Base-by-base conservation (phyloP, 768 basidiomycete genomes). In the Collybia sordida region DNA sequence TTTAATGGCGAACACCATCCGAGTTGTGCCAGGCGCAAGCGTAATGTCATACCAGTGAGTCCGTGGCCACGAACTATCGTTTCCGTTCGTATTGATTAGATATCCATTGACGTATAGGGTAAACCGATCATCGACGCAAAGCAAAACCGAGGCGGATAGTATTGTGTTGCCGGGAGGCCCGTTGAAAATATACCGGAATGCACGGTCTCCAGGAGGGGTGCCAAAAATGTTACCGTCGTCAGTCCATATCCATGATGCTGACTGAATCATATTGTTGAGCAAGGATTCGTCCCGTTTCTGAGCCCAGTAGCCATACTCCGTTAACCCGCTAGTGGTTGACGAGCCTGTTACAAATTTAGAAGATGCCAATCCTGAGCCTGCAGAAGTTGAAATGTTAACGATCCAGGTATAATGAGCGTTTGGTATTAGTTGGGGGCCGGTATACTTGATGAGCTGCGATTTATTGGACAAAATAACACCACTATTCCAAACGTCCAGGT, bases 51-150 rank as follows among this genome's bases (percentile, higher is more conserved):
- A 27, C 27, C 6, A 27, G 6, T 27, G 27, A 27, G 27, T 11
- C 11, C 27, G 6, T 11, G 11, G 27, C 27, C 27, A 5, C 5
- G 27, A 27, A 5, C 27, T 27, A 11, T 5, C 11, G 5, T 11
- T 27, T 57, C 63, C 27, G 5, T 5, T 5, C 11, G 5, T 11
- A 5, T 57, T 61, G 46, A 64, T 49, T 12, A 51, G 21, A 3
- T 23, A 49, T 15, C 68, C 68, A 43, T 66, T 60, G 43, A 65
- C 59, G 42, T 62, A 68, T 8, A 68, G 42, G 5, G 57, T 45
- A 50, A 65, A 68, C 5, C 41, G 46, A 44, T 69, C 58, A 55
- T 69, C 66, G 1, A 59, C 66, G 14, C 65, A 64, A 11, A 64
- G 25, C 9, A 66, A 36, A 21, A 66, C 53, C 3, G 23, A 31